phyloP scores from a whole-genome alignment of 495 filamentous ascomycete species.

The Bacidia gigantensis region DNA sequence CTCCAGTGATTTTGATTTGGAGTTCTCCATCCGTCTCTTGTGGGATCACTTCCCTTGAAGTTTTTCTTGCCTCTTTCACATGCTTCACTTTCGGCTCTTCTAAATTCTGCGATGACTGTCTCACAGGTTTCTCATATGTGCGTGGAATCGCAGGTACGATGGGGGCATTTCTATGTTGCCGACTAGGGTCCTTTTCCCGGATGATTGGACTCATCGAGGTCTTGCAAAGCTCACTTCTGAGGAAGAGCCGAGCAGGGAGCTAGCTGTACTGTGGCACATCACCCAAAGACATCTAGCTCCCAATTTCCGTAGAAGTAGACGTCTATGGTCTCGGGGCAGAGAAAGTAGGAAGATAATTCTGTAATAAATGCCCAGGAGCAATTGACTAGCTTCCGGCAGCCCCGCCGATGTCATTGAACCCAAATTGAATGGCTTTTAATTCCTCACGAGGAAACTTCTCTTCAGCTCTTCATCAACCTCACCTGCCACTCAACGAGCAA shows the following conservation, averaged over 20 bases:
- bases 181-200: background rate
- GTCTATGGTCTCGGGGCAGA: too few species aligned
- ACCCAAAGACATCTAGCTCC: background rate
- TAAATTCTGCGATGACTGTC: background rate
- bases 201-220: slow-evolving; percentile 7
- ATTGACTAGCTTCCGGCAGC: too few species aligned
- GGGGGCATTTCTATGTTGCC: slow-evolving; percentile 4
- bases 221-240: background rate
- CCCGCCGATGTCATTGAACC: too few species aligned
- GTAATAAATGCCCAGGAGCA: too few species aligned
- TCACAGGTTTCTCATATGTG: slow-evolving; percentile 10
- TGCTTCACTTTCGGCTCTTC: background rate
- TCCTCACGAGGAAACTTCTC: too few species aligned
- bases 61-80: background rate
- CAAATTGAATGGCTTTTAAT: too few species aligned
- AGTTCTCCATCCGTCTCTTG: background rate
- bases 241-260: background rate
- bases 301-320: background rate
- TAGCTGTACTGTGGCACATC: background rate
- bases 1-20: background rate
- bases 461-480: too few species aligned
- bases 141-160: slow-evolving; percentile 16
- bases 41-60: background rate
- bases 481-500: too few species aligned
- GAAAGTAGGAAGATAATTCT: too few species aligned